phyloP scores from a whole-genome alignment of 208 protist genomes.

The Strigomonas galati region DNA sequence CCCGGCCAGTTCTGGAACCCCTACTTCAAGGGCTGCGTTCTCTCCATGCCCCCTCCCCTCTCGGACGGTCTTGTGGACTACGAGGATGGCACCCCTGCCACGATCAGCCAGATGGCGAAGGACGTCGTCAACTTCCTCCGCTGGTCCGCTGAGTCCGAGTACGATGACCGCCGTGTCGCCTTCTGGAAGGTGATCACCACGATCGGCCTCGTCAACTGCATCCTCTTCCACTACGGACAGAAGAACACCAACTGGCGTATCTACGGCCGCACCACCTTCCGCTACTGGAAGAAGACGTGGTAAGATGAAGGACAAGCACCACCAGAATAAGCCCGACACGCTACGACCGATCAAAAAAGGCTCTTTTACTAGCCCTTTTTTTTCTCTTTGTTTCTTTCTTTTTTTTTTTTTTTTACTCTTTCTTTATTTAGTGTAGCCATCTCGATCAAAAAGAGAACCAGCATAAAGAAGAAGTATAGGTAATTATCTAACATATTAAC shows the following conservation, averaged over 20 bases:
- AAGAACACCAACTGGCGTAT: conserved; percentile 89
- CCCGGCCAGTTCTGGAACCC: conserved; percentile 96
- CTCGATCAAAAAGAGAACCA: conserved; percentile 5
- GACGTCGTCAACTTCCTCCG: conserved; percentile 94
- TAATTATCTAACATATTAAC: conserved; percentile 1
- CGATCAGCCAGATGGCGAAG: conserved; percentile 97
- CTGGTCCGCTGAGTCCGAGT: conserved; percentile 88
- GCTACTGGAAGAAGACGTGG: conserved; percentile 89
- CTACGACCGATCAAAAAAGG: not conserved
- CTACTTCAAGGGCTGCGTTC: conserved; percentile 97
- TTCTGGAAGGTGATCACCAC: conserved; percentile 87
- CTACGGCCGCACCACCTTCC: conserved; percentile 85
- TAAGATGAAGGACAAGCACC: conserved; percentile 24
- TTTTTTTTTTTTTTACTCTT: conserved; percentile 8
- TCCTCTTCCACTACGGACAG: conserved; percentile 82
- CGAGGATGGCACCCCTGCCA: conserved; percentile 97
- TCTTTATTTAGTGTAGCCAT: not conserved
- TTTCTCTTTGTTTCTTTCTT: conserved; percentile 6
- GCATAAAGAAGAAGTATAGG: conserved; percentile 15
- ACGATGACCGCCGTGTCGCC: conserved; percentile 81
- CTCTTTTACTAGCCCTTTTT: not conserved
- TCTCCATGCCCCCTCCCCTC: conserved; percentile 97
- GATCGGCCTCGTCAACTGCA: conserved; percentile 75
- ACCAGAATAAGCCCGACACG: not conserved
- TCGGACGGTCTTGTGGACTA: conserved; percentile 96